phyloP scores from a whole-genome alignment of 495 filamentous ascomycete species.

The Parachaetomium inaequale region DNA sequence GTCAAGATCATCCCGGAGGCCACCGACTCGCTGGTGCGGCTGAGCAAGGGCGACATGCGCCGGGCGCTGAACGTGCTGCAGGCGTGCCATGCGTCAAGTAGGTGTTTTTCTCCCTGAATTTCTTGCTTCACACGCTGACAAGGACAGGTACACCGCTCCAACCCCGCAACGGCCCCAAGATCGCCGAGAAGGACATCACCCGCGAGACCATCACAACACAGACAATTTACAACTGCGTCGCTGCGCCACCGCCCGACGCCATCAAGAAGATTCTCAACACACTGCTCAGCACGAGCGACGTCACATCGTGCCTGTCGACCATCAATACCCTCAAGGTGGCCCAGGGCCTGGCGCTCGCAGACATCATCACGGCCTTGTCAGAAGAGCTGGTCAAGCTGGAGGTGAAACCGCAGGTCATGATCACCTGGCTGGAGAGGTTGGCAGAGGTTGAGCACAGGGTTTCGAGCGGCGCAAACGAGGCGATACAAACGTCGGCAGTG shows the following conservation, averaged over 20 bases:
- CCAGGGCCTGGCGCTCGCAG: slow-evolving; percentile 88
- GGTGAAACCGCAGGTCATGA: slow-evolving; percentile 81
- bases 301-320: slow-evolving; percentile 79
- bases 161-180: slow-evolving; percentile 57
- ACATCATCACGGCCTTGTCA: slow-evolving; percentile 80
- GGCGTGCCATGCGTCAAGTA: slow-evolving; percentile 91
- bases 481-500: slow-evolving; percentile 84
- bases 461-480: slow-evolving; percentile 84
- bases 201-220: slow-evolving; percentile 82
- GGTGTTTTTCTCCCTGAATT: slow-evolving; percentile 19
- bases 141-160: slow-evolving; percentile 64
- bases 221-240: slow-evolving; percentile 96
- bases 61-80: slow-evolving; percentile 93
- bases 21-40: slow-evolving; percentile 69
- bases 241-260: slow-evolving; percentile 86
- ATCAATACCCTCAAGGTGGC: slow-evolving; percentile 80
- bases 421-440: slow-evolving; percentile 86
- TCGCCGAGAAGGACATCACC: slow-evolving; percentile 54
- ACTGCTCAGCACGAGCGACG: slow-evolving; percentile 75
- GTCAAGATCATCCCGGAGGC: slow-evolving; percentile 80
- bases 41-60: slow-evolving; percentile 96
- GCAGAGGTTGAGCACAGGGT: slow-evolving; percentile 91
- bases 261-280: slow-evolving; percentile 80
- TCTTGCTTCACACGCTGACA: slow-evolving; percentile 16
- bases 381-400: slow-evolving; percentile 80